Evolutionary conservation across 2,329 filamentous ascomycete species (phyloP).

Genomic region (Microcyclospora tardicrescens): DNA sequence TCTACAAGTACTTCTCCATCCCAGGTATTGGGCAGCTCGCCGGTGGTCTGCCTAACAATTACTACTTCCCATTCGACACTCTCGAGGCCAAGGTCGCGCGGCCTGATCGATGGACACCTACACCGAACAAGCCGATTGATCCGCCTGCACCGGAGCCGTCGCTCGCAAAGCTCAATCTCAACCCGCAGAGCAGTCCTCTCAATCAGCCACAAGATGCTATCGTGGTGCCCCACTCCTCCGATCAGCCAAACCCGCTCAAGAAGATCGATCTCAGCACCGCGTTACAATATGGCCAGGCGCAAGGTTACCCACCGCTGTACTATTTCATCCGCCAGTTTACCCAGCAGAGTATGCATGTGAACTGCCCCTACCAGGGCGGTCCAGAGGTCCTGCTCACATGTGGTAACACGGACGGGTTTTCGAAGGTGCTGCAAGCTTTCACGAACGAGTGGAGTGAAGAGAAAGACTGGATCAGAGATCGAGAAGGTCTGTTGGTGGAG

Average conservation of each 20-base stretch:
- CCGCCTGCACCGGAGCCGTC: constrained; percentile 27
- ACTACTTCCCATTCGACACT: constrained; percentile 82
- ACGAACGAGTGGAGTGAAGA: constrained; percentile 62
- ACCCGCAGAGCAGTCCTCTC: constrained; percentile 17
- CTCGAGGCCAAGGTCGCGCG: constrained; percentile 69
- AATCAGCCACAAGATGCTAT: constrained; percentile 33
- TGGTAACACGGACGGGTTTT: constrained; percentile 75
- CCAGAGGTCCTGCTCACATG: constrained; percentile 68
- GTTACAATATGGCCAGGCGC: constrained; percentile 73
- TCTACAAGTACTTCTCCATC: constrained; percentile 71
- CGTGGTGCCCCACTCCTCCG: constrained; percentile 56
- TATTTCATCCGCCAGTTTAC: constrained; percentile 70
- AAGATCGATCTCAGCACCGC: constrained; percentile 73
- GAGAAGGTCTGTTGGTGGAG: constrained; percentile 70
- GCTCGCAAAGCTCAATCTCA: constrained; percentile 8
- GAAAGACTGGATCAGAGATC: constrained; percentile 51
- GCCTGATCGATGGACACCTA: constrained; percentile 60
- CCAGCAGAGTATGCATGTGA: constrained; percentile 63
- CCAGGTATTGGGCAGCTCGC: constrained; percentile 50
- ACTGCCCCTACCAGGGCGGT: constrained; percentile 63
- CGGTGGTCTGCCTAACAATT: constrained; percentile 59
- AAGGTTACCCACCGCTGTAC: constrained; percentile 67
- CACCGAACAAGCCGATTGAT: constrained; percentile 47
- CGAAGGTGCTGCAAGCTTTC: constrained; percentile 64
- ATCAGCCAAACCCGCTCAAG: constrained; percentile 44